Evolutionary conservation across 163 green algal genomes (phyloP), one percentile per base, ranked within the genome.

Genomic region (Picocystis sp.): DNA sequence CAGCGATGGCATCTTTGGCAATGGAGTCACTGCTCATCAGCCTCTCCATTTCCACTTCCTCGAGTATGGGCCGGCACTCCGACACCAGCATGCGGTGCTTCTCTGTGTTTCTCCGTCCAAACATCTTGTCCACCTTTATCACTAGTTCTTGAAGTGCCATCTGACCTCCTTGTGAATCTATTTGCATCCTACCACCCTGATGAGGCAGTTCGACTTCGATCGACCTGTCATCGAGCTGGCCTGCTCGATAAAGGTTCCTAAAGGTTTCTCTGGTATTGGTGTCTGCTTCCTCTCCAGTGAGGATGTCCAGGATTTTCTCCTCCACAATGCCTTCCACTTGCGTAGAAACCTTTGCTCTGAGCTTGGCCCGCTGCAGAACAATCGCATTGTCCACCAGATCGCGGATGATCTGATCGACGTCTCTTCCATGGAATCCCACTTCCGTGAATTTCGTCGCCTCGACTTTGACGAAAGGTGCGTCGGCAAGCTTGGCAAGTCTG

Each of bases 381-480:
- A 94, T 79, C 22, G 81, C 79, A 17, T 79, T 80, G 52, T 96
- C 88, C 43, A 93, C 82, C 53, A 97, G 66, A 60, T 96, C 88
- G 0, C 85, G 69, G 19, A 96, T 89, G 61, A 97, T 97, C 57
- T 82, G 73, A 65, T 96, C 88, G 22, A 96, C 88, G 61, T 97
- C 89, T 0, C 84, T 68, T 3, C 88, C 88, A 54, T 95, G 83
- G 74, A 93, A 97, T 0, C 88, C 88, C 23, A 97, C 82, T 77
- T 97, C 88, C 2, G 88, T 97, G 75, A 93, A 97, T 72, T 95
- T 95, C 29, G 87, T 95, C 22, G 88, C 88, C 65, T 97, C 88
- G 8, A 93, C 86, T 79, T 96, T 96, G 60, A 97, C 70, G 70
- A 97, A 97, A 0, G 88, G 88, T n/a, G 88, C 81, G 57, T 93